Evolutionary conservation across 352 stramenopile species (phyloP), one percentile per base, ranked within the genome.

Genomic region (Globisporangium iwayamae): DNA sequence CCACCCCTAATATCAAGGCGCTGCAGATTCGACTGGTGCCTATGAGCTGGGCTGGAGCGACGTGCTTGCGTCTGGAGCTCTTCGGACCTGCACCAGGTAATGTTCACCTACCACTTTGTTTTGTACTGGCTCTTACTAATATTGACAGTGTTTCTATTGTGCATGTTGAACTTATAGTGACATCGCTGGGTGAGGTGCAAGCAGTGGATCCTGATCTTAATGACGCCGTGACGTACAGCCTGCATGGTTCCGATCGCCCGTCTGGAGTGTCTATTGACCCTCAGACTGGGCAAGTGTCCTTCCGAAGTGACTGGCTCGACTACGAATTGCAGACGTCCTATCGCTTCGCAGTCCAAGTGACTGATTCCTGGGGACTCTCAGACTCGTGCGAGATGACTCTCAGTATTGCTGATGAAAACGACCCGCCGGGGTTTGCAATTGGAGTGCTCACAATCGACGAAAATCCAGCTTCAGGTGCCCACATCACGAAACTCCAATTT

Each of bases 11-110:
- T 34, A 9, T 81, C 3, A 63, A 74, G 20, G 73, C 73, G 11
- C 67, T 56, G 4, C 57, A 85, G 30, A 18, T 89, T 10, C 68
- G 75, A 13, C 64, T 89, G 50, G 69, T 83, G n/a, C 77, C 79
- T 0, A 56, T 68, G 0, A 53, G n/a, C 9, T 89, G 76, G 75
- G 45, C 38, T 2, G 77, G 74, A 9, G 64, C 54, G 6, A 30
- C 65, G 3, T 89, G 79, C 60, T 28, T 89, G 22, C 70, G 55
- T 1, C 39, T 89, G n/a, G 79, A 89, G 48, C 16, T 85, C 0
- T 80, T 71, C 20, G 74, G 79, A 9, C 74, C 69, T n/a, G 70
- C 72, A 36, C 58, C 66, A 70, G 71, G 78, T 87, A 76, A 57
- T 30, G n/a, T 39, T 22, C 1, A 4, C 9, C 36, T 56, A 16